These are phyloP conservation scores for Chalciporus pseudorubinellus DNA, from an alignment of 768 basidiomycete genomes.

Conservation along the genomic window DNA sequence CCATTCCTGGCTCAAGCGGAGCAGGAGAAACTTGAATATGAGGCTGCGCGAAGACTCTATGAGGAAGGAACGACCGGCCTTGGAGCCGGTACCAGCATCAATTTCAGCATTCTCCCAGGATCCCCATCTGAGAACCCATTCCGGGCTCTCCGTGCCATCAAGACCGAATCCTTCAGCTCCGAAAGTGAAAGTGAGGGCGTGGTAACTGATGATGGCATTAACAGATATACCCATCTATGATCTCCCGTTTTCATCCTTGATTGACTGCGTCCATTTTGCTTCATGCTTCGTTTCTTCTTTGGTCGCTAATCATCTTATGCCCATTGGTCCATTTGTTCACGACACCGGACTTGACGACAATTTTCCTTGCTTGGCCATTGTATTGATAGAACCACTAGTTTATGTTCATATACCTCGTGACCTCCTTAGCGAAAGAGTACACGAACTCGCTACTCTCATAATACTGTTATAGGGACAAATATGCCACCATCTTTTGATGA, in stretches of 20 bases:
- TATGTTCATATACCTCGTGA: conserved; percentile 34
- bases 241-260: conserved; percentile 20
- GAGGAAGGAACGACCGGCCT: conserved; percentile 76
- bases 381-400: conserved; percentile 41
- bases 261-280: conserved; percentile 13
- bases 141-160: conserved; percentile 44
- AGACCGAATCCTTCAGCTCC: conserved; percentile 59
- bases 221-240: conserved; percentile 37
- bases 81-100: conserved; percentile 68
- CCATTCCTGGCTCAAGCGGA: conserved; percentile 93
- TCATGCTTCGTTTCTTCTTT: conserved; percentile 14
- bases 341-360: conserved; percentile 34
- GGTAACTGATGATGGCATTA: conserved; percentile 46
- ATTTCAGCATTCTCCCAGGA: conserved; percentile 76
- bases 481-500: conserved; percentile 78
- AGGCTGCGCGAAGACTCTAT: conserved; percentile 79
- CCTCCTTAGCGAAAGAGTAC: conserved; percentile 15
- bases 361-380: conserved; percentile 34
- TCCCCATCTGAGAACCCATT: conserved; percentile 52
- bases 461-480: conserved; percentile 42
- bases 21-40: conserved; percentile 93
- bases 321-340: conserved; percentile 18
- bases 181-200: conserved; percentile 72
- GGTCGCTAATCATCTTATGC: conserved; percentile 34
- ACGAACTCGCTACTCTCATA: conserved; percentile 25